These are phyloP conservation scores for Bullera alba DNA, from an alignment of 768 basidiomycete species.

Conservation along the genomic window DNA sequence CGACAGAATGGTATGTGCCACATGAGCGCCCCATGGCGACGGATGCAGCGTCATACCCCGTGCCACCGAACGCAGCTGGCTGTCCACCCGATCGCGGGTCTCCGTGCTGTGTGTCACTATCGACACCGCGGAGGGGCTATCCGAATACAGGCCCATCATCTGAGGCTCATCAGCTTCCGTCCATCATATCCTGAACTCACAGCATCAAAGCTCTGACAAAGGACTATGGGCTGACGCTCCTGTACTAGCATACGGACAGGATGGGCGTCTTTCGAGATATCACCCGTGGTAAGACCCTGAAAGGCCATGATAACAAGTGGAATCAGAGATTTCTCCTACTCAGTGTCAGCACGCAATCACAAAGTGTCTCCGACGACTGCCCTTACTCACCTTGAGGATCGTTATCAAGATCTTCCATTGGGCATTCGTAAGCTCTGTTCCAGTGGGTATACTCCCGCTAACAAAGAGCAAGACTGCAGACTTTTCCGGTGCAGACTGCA, in stretches of 20 bases:
- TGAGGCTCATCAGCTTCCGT: constrained; percentile 11
- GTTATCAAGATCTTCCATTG: constrained; percentile 41
- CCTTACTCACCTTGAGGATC: constrained; percentile 34
- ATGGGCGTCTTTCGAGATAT: constrained; percentile 38
- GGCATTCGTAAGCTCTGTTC: constrained; percentile 30
- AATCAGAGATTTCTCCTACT: constrained; percentile 45
- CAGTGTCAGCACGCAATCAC: not conserved
- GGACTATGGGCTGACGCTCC: constrained; percentile 38
- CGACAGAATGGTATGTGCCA: constrained; percentile 57
- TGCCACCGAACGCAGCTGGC: constrained; percentile 38
- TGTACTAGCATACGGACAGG: constrained; percentile 41
- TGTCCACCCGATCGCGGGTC: constrained; percentile 38
- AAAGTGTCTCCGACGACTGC: not conserved
- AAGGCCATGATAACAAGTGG: constrained; percentile 38
- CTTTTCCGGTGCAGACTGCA: constrained; percentile 52
- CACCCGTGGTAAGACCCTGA: constrained; percentile 41
- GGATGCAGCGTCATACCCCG: constrained; percentile 42
- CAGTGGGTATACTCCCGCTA: constrained; percentile 50
- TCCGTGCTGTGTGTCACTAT: constrained; percentile 31
- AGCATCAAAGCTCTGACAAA: constrained; percentile 42
- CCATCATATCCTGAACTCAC: constrained; percentile 18
- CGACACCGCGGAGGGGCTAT: constrained; percentile 43
- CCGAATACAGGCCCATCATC: constrained; percentile 46
- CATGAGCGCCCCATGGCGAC: constrained; percentile 40
- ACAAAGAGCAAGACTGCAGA: constrained; percentile 68